phyloP scores from a whole-genome alignment of 805 yeast species.

The Metschnikowia kofuensis region DNA sequence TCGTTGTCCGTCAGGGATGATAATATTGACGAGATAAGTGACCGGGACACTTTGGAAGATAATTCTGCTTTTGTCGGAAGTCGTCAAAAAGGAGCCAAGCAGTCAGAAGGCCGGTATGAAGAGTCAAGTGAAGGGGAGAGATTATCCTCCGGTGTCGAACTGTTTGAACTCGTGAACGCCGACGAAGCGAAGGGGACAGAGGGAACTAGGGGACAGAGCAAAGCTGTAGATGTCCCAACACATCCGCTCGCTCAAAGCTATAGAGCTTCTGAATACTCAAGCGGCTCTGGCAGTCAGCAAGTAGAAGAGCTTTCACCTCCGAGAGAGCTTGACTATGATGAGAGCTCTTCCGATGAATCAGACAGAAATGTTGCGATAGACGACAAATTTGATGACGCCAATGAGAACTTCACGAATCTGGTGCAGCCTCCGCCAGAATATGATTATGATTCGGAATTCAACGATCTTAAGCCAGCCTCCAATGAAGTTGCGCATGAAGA shows the following conservation, averaged over 20 bases:
- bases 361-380: constrained; percentile 23
- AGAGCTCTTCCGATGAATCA: constrained; percentile 44
- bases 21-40: constrained; percentile 42
- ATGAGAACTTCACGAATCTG: constrained; percentile 23
- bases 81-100: constrained; percentile 8
- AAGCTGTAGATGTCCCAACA: neutral
- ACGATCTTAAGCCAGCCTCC: constrained; percentile 36
- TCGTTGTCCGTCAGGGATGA: constrained; percentile 87
- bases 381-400: constrained; percentile 33
- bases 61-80: constrained; percentile 8
- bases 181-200: constrained; percentile 39
- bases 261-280: constrained; percentile 7
- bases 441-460: constrained; percentile 37
- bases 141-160: constrained; percentile 45
- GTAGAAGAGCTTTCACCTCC: constrained; percentile 61
- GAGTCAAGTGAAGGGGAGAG: constrained; percentile 38
- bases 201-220: constrained; percentile 1
- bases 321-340: constrained; percentile 51
- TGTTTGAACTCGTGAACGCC: constrained; percentile 53
- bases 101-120: constrained; percentile 15
- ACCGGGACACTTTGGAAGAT: constrained; percentile 37
- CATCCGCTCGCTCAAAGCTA: constrained; percentile 14
- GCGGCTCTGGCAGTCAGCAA: constrained; percentile 7
- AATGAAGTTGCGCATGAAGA: constrained; percentile 1
- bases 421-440: constrained; percentile 13